phyloP scores from a whole-genome alignment of 495 filamentous ascomycete species.

The Haplographium delicatum region DNA sequence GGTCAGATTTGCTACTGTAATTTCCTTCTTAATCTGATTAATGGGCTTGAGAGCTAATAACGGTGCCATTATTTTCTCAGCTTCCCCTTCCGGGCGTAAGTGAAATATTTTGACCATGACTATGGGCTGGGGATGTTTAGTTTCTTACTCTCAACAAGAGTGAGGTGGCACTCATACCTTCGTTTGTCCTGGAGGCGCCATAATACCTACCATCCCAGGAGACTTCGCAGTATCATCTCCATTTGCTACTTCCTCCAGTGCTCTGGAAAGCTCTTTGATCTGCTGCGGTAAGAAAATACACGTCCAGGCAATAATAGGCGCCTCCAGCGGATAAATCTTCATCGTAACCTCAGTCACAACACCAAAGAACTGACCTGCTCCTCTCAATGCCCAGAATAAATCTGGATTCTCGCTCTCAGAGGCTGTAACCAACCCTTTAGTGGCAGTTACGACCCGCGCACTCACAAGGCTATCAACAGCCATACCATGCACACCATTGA shows the following conservation, averaged over 20 bases:
- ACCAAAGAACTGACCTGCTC: conserved; percentile 46
- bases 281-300: not conserved
- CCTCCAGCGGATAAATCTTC: conserved; percentile 19
- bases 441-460: conserved; percentile 44
- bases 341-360: conserved; percentile 27
- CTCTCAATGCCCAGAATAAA: conserved; percentile 44
- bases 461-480: conserved; percentile 48
- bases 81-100: not conserved
- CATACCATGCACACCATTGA: conserved; percentile 44
- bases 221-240: not conserved
- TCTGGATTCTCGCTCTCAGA: conserved; percentile 38
- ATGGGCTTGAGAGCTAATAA: not conserved
- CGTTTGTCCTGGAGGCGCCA: not conserved
- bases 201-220: not conserved
- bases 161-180: not conserved
- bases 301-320: not conserved
- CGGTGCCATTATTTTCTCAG: not conserved
- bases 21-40: not conserved
- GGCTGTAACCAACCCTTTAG: conserved; percentile 30
- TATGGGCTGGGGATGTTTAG: not conserved
- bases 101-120: not conserved
- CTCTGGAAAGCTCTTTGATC: not conserved
- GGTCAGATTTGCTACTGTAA: not conserved
- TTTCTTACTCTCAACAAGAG: not conserved
- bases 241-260: not conserved